A percentile compares a stretch with the other conserved stretches of the same genome.
These are phyloP conservation scores for Colletotrichum siamense DNA, from an alignment of 2,329 filamentous ascomycete genomes.

Conservation along the genomic window DNA sequence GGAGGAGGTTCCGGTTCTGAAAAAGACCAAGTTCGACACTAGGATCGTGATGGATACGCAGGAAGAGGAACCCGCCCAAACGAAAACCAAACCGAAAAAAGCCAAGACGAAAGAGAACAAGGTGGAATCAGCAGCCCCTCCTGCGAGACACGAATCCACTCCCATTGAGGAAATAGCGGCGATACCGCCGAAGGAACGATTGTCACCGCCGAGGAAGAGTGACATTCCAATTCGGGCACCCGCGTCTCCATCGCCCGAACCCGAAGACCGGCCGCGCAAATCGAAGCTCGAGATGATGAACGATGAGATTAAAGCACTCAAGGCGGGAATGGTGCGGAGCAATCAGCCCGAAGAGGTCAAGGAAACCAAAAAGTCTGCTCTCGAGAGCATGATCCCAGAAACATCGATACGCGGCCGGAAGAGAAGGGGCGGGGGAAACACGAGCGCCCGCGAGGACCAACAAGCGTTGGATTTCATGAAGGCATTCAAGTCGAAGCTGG, in stretches of 20 bases:
- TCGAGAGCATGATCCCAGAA: constrained; percentile 77
- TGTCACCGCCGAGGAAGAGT: background rate
- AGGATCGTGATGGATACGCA: constrained; percentile 70
- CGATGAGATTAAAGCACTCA: constrained; percentile 80
- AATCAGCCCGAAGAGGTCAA: constrained; percentile 54
- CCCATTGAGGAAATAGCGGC: constrained; percentile 19
- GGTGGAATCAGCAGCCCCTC: background rate
- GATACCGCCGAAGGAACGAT: constrained; percentile 28
- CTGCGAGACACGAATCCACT: background rate
- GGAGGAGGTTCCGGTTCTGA: constrained; percentile 64
- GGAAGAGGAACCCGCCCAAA: constrained; percentile 39
- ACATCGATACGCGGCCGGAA: constrained; percentile 76
- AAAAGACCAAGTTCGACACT: constrained; percentile 81
- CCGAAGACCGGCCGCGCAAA: constrained; percentile 40
- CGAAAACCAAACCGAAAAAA: constrained; percentile 35
- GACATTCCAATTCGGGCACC: background rate
- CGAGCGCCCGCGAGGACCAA: constrained; percentile 62
- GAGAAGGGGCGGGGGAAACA: constrained; percentile 63
- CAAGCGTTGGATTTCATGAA: constrained; percentile 74
- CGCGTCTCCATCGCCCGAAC: constrained; percentile 39
- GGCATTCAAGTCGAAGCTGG: constrained; percentile 81
- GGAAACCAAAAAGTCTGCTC: constrained; percentile 68
- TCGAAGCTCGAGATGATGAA: constrained; percentile 73
- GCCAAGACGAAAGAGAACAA: constrained; percentile 34
- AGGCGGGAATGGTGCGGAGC: constrained; percentile 80